Evolutionary conservation across 345 rosid species (phyloP).

Genomic region (Lepidium sativum): DNA sequence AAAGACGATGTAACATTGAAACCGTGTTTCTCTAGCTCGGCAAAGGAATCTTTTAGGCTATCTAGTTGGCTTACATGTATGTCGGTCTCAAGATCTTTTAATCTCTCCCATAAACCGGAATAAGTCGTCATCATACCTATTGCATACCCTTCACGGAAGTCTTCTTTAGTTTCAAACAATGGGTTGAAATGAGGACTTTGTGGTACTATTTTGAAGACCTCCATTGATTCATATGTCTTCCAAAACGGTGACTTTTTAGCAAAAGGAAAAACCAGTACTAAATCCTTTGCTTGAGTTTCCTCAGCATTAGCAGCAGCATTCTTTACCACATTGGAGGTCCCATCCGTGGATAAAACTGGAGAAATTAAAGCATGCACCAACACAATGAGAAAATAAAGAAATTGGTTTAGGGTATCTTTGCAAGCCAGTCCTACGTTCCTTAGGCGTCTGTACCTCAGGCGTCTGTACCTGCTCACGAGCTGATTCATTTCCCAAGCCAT

Average conservation of each 20-base stretch:
- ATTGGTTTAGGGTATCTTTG: too few species aligned
- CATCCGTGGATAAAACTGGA: not conserved
- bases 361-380: not conserved
- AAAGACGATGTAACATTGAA: conserved; percentile 35
- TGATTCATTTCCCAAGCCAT: not conserved
- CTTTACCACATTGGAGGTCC: not conserved
- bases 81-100: conserved; percentile 26
- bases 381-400: too few species aligned
- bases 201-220: conserved; percentile 22
- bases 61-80: conserved; percentile 28
- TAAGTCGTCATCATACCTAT: conserved; percentile 51
- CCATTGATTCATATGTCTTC: conserved; percentile 44
- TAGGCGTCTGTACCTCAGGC: too few species aligned
- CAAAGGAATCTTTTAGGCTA: conserved; percentile 38
- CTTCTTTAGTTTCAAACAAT: conserved; percentile 36
- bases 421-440: too few species aligned
- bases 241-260: conserved; percentile 41
- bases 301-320: not conserved
- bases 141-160: conserved; percentile 58
- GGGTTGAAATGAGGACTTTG: conserved; percentile 61
- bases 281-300: conserved; percentile 5
- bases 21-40: conserved; percentile 44
- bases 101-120: conserved; percentile 41
- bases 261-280: conserved; percentile 25
- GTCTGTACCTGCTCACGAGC: not conserved